Evolutionary conservation across 2,329 filamentous ascomycete species (phyloP).

Genomic region (Lasiodiplodia citricola): DNA sequence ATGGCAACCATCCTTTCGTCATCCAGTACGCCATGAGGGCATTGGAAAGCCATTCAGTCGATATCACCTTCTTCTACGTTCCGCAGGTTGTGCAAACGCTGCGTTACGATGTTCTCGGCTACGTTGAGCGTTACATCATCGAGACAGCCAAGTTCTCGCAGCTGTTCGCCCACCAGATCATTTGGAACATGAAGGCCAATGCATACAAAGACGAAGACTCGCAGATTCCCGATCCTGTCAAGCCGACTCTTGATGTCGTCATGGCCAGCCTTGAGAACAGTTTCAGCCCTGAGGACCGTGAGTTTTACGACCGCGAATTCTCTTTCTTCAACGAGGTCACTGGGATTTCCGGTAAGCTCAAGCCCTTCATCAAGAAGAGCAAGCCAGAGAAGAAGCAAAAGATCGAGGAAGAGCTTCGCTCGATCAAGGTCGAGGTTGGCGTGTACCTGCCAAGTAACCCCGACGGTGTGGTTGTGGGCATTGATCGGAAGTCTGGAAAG

Average conservation of each 20-base stretch:
- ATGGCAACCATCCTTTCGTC: constrained; percentile 88
- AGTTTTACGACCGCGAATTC: constrained; percentile 94
- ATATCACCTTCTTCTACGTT: constrained; percentile 98
- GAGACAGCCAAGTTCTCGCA: constrained; percentile 99
- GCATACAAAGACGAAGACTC: constrained; percentile 97
- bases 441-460: constrained; percentile 98
- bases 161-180: constrained; percentile 97
- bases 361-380: constrained; percentile 86
- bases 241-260: constrained; percentile 90
- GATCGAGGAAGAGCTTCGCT: constrained; percentile 96
- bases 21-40: constrained; percentile 97
- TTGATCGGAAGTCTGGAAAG: constrained; percentile 97
- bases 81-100: constrained; percentile 97
- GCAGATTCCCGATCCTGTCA: constrained; percentile 85
- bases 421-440: constrained; percentile 95
- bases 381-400: constrained; percentile 99
- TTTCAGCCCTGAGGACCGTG: constrained; percentile 78
- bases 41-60: constrained; percentile 91
- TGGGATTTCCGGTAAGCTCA: constrained; percentile 90
- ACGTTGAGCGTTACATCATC: constrained; percentile 94
- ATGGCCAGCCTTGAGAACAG: constrained; percentile 81
- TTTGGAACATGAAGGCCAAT: constrained; percentile 99
- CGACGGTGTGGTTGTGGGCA: constrained; percentile 95
- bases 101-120: constrained; percentile 89
- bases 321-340: constrained; percentile 98